Conservation (phyloP, 208 protist genomes). For the Trypanosoma caninum region DNA sequence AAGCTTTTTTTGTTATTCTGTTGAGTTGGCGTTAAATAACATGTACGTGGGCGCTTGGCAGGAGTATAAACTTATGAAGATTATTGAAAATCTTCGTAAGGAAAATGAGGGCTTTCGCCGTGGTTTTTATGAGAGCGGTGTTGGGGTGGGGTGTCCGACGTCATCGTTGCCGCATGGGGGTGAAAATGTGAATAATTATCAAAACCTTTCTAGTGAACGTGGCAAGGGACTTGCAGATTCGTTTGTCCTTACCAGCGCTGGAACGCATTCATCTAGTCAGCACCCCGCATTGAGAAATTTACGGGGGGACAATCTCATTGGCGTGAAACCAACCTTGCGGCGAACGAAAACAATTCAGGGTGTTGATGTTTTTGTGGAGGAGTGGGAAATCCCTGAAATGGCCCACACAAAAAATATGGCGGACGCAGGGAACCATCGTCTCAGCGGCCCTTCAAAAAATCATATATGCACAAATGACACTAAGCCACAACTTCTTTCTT, state of each 20-base stretch:
- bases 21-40: constrained; percentile 1
- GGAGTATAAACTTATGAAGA: constrained; percentile 63
- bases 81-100: constrained; percentile 43
- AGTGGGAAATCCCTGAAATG: background rate
- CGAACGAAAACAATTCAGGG: constrained; percentile 1
- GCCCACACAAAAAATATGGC: background rate
- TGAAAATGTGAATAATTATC: constrained; percentile 15
- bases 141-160: no score
- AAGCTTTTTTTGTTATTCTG: constrained; percentile 5
- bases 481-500: background rate
- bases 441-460: background rate
- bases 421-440: background rate
- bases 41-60: constrained; percentile 78
- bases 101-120: constrained; percentile 24
- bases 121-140: no score
- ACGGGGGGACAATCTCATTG: background rate
- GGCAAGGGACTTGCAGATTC: no score
- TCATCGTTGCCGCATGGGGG: background rate
- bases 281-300: no score
- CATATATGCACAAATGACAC: no score
- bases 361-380: constrained; percentile 21
- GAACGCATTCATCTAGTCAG: no score
- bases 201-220: no score
- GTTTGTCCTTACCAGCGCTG: no score
- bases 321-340: background rate